Evolutionary conservation across 306 rosid genomes (phyloP), one percentile per base, ranked within the genome.

Genomic region (Cucurbita moschata): DNA sequence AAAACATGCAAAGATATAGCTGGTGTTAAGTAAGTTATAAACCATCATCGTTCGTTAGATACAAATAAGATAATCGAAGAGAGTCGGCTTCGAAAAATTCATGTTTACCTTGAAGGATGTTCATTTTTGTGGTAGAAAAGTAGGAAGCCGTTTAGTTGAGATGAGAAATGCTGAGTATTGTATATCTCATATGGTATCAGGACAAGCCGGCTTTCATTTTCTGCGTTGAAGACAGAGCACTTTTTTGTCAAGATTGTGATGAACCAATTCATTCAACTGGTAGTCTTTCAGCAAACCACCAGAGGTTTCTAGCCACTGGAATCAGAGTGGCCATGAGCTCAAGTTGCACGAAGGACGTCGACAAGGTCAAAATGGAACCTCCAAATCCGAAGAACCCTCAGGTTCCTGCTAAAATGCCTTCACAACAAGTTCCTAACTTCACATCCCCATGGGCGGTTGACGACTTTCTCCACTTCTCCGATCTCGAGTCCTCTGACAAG

Each of bases 141-240:
- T 43, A 6, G 54, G 18, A 43, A 66, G 54, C 35, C 1, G 44
- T 21, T 66, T 43, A 58, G 46, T 21, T 73, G 21, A 56, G n/a
- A 43, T 44, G 15, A 8, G 4, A 13, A 42, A 14, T 57, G 51
- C 40, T 38, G n/a, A 73, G 26, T n/a, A 14, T 58, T 46, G 21
- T 46, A 6, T 58, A 8, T 58, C 38, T 54, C n/a, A 54, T 43
- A 35, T 13, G 43, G 73, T 83, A 63, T 71, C 85, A 94, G 97
- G 99, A 94, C 57, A 94, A 89, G 92, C 74, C 95, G 44, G 97
- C 99, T 70, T 91, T 94, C 82, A 94, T 94, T 78, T 94, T 94
- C 78, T 94, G 99, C 70, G 96, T 94, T 19, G 96, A 94, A 81
- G 99, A 94, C 82, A 89, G 97, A 82, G 99, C 99, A 49, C 92